These are phyloP conservation scores for Breviolum minutum DNA, from an alignment of 73 alveolate genomes.

Conservation along the genomic window DNA sequence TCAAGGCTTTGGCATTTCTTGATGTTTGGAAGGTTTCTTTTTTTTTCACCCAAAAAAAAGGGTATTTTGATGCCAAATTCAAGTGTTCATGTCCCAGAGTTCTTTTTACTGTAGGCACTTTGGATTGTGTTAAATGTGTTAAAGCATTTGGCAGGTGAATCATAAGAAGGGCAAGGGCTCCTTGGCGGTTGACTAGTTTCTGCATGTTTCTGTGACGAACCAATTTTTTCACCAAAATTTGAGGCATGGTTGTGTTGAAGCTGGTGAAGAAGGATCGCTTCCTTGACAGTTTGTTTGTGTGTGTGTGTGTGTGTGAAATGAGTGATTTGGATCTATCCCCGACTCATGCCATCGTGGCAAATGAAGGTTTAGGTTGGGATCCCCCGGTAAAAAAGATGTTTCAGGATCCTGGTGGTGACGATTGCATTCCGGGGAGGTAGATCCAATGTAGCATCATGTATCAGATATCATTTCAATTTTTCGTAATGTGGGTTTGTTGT, in stretches of 20 bases:
- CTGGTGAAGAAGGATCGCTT: conserved; percentile 46
- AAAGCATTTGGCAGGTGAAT: neutral
- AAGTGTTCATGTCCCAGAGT: neutral
- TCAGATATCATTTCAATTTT: no score
- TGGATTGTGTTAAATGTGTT: neutral
- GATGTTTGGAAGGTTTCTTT: neutral
- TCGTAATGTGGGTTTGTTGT: no score
- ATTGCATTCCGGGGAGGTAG: neutral
- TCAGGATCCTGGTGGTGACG: neutral
- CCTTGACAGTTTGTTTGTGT: no score
- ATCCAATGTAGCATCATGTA: no score
- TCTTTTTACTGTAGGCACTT: neutral
- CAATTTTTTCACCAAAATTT: neutral
- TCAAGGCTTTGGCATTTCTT: neutral
- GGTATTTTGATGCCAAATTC: no score
- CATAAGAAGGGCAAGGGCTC: conserved; percentile 83
- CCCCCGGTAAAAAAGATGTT: no score
- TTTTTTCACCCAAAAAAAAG: no score
- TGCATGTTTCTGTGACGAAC: neutral
- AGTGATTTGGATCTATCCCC: neutral
- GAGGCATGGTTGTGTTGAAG: conserved; percentile 86
- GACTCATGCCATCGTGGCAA: neutral
- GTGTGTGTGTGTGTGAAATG: neutral
- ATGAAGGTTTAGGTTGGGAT: no score
- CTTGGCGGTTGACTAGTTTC: neutral